Percentiles rank a stretch among this genome's conserved stretches.
These are phyloP conservation scores for Erythrobasidium hasegawianum DNA, from an alignment of 1,284 basidiomycete species.

Conservation along the genomic window DNA sequence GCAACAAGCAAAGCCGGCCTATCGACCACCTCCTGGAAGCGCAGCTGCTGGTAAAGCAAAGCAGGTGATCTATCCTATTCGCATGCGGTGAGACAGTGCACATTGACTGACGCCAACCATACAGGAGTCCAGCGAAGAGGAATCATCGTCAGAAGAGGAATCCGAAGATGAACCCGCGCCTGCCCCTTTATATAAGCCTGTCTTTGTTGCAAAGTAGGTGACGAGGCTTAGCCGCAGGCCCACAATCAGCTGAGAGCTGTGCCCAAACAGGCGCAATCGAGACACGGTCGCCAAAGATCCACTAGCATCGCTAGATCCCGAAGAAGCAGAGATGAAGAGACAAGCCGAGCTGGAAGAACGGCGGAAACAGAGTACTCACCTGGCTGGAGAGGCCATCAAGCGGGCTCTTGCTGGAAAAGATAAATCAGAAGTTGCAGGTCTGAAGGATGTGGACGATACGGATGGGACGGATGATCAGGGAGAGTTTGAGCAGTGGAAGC, in stretches of 20 bases:
- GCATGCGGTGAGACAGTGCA: neutral
- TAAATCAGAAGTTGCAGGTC: conserved; percentile 61
- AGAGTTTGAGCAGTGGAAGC: conserved; percentile 94
- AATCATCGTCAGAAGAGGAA: conserved; percentile 46
- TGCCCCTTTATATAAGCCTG: conserved; percentile 69
- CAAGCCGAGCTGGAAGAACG: conserved; percentile 68
- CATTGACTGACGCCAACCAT: neutral
- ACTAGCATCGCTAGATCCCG: conserved; percentile 48
- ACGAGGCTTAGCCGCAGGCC: conserved; percentile 5
- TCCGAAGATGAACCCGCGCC: conserved; percentile 51
- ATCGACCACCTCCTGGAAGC: conserved; percentile 10
- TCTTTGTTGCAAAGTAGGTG: conserved; percentile 82
- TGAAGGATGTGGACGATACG: conserved; percentile 79
- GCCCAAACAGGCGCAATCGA: conserved; percentile 16
- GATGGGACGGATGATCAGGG: conserved; percentile 84
- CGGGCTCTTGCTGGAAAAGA: conserved; percentile 80
- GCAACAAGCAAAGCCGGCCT: conserved; percentile 17
- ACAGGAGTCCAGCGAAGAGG: conserved; percentile 38
- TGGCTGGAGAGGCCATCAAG: conserved; percentile 81
- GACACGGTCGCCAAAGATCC: conserved; percentile 24
- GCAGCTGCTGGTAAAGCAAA: conserved; percentile 11
- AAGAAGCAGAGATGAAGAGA: conserved; percentile 62
- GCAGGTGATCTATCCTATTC: conserved; percentile 2
- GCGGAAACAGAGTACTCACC: conserved; percentile 69
- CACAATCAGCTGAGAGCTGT: neutral